Evolutionary conservation across 1,284 basidiomycete genomes (phyloP).

Genomic region (Rhodotorula sp.): DNA sequence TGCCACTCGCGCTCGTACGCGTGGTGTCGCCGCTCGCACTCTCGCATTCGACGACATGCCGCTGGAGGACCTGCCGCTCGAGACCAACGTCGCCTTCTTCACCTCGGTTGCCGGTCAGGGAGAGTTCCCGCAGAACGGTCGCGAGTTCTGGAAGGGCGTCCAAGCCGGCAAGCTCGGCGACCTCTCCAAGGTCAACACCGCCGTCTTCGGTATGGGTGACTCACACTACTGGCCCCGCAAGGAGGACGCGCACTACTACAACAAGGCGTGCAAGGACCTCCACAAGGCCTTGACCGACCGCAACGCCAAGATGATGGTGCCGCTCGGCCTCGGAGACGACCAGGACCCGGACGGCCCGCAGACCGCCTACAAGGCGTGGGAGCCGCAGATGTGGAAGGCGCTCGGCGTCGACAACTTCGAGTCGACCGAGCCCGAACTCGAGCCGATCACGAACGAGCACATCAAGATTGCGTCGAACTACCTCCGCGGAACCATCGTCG

Average conservation of each 20-base stretch:
- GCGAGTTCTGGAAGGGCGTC: conserved; percentile 82
- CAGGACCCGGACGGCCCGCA: conserved; percentile 95
- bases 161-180: conserved; percentile 51
- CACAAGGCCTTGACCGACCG: conserved; percentile 68
- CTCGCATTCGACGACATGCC: conserved; percentile 73
- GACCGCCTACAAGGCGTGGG: conserved; percentile 96
- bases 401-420: conserved; percentile 88
- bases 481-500: conserved; percentile 86
- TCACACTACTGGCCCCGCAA: conserved; percentile 98
- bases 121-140: conserved; percentile 93
- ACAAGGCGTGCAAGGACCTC: conserved; percentile 92
- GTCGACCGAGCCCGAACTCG: conserved; percentile 87
- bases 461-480: conserved; percentile 97
- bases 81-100: conserved; percentile 75
- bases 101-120: conserved; percentile 99
- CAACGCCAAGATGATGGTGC: conserved; percentile 66
- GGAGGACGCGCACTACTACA: conserved; percentile 96
- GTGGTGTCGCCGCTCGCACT: conserved; percentile 75
- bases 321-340: conserved; percentile 87
- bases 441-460: conserved; percentile 98
- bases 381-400: conserved; percentile 88
- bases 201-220: conserved; percentile 95
- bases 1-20: conserved; percentile 73
- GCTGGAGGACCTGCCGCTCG: conserved; percentile 65
- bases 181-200: conserved; percentile 65